phyloP scores from a whole-genome alignment of 768 basidiomycete species.

The Rubroboletus pulcherrimus region DNA sequence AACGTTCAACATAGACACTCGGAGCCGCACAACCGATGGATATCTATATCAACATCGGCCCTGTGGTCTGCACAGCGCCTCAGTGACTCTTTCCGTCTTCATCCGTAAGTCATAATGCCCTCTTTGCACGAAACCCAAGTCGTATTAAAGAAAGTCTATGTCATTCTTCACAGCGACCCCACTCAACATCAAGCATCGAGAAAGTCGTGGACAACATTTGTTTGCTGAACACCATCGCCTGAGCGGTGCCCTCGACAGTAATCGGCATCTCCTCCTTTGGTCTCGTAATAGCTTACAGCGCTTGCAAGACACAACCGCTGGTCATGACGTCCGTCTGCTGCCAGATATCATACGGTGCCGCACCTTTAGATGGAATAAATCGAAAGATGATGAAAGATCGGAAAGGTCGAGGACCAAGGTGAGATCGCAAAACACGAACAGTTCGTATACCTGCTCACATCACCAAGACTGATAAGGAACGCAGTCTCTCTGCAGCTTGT shows the following conservation, averaged over 20 bases:
- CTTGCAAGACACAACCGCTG: constrained; percentile 47
- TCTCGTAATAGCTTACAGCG: constrained; percentile 36
- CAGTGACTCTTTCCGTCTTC: neutral
- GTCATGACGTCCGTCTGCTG: constrained; percentile 26
- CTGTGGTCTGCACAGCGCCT: neutral
- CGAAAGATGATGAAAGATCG: constrained; percentile 18
- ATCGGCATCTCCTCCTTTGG: neutral
- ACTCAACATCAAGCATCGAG: neutral
- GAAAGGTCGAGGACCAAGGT: constrained; percentile 55
- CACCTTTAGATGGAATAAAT: neutral
- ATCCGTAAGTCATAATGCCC: neutral
- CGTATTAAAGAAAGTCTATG: no score
- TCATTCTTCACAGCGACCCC: neutral
- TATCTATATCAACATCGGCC: neutral
- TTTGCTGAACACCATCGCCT: neutral
- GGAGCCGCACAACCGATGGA: neutral
- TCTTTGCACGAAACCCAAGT: neutral
- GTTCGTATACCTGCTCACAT: neutral
- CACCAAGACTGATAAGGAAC: neutral
- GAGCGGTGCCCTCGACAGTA: neutral
- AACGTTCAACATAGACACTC: neutral
- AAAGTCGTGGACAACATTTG: neutral
- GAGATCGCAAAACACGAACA: constrained; percentile 37
- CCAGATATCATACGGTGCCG: neutral
- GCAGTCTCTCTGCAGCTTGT: constrained; percentile 40